Evolutionary conservation across 495 filamentous ascomycete species (phyloP), one percentile per base, ranked within the genome.

Genomic region (Haplographium delicatum): DNA sequence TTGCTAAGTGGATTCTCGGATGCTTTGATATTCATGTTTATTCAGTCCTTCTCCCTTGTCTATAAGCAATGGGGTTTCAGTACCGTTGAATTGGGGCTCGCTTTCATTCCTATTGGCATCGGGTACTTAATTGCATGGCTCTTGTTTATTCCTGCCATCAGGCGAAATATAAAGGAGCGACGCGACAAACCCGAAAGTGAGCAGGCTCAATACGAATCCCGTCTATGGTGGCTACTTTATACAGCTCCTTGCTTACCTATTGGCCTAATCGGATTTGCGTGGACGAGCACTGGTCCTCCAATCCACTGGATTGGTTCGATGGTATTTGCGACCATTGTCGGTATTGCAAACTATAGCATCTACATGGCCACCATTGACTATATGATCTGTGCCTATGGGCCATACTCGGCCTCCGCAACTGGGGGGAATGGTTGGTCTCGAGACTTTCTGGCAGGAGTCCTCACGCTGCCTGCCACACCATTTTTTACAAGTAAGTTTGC

Each of bases 351-450:
- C 58, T 85, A 85, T 54, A 71, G 74, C 39, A 85, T 86, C 55
- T 85, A 86, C 66, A 87, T 88, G 84, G 84, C 83, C 0, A 88
- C 86, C 0, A 86, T 89, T 50, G 86, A 91, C 56, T 91, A 91
- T 68, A 89, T 89, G 86, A 79, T 89, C n/a, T 81, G 78, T 34
- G 78, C 83, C 1, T 89, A 91, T 61, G 86, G 86, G 0, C 83
- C 82, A 0, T 89, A 88, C 63, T 81, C 84, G 22, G 84, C 86
- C 3, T 89, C 85, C 1, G 86, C 86, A 0, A 89, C 86, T 1
- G 86, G 86, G 16, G 83, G 82, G 1, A 86, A 86, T 53, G 82
- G 76, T 0, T 74, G 71, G 69, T 72, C 87, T 41, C 77, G 88
- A 55, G 88, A 94, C 63, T 86, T 94, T 68, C 68, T 94, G 9